phyloP scores from a whole-genome alignment of 2,329 filamentous ascomycete species.

The Penicillium digitatum region DNA sequence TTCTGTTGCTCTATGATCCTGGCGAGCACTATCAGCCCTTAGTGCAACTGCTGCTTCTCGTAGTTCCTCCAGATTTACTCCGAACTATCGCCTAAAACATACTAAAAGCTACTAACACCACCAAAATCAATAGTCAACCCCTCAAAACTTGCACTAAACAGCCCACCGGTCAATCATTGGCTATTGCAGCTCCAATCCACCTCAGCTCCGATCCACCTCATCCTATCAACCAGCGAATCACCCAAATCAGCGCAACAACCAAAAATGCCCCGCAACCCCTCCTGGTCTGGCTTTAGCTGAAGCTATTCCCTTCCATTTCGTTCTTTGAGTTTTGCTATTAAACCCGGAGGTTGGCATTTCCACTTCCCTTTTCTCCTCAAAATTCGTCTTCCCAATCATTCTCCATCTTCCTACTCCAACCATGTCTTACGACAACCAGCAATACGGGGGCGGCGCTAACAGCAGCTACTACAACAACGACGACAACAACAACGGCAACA shows the following conservation, averaged over 20 bases:
- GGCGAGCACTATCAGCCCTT: not conserved
- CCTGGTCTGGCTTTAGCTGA: not conserved
- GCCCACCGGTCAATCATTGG: not conserved
- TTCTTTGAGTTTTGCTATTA: not conserved
- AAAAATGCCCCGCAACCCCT: slow-evolving; percentile 7
- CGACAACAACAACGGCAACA: slow-evolving; percentile 8
- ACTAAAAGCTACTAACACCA: not conserved
- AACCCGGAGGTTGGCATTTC: not conserved
- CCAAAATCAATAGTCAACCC: not conserved
- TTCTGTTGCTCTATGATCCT: not conserved
- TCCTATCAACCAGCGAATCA: not conserved
- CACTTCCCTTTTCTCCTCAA: not conserved
- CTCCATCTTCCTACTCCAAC: not conserved
- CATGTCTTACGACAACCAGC: slow-evolving; percentile 18
- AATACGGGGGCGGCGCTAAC: slow-evolving; percentile 22
- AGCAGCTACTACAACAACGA: slow-evolving; percentile 27
- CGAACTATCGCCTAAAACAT: not conserved
- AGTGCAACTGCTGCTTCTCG: not conserved
- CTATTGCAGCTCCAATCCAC: not conserved
- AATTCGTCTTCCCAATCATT: not conserved
- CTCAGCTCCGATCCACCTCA: not conserved
- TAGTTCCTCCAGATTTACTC: not conserved
- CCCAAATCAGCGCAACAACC: not conserved
- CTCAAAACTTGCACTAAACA: not conserved
- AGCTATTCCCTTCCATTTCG: slow-evolving; percentile 8